Percentiles rank a stretch among this genome's conserved stretches.
Conservation (phyloP, 495 filamentous ascomycete genomes). For the Letharia lupina region DNA sequence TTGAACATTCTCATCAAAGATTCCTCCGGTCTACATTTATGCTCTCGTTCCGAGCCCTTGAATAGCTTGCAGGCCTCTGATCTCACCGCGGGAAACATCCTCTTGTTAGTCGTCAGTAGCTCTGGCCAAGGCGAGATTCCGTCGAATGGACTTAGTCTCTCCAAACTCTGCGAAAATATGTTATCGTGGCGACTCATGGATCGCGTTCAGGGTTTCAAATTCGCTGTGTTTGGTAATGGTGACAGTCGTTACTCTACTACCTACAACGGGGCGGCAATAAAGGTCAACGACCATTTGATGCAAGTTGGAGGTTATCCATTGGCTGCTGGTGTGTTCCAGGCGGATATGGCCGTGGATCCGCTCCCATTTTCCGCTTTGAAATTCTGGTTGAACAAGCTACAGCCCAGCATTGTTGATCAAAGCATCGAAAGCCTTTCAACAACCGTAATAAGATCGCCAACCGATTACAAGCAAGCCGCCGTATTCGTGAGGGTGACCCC, state of each 20-base stretch:
- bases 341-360: constrained; percentile 21
- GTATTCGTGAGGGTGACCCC: neutral
- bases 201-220: constrained; percentile 11
- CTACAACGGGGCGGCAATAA: constrained; percentile 25
- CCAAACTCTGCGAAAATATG: constrained; percentile 2
- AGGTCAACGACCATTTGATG: constrained; percentile 12
- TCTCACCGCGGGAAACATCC: constrained; percentile 15
- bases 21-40: neutral
- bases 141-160: constrained; percentile 20
- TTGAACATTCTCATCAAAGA: constrained; percentile 3
- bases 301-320: constrained; percentile 19
- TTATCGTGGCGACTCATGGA: neutral
- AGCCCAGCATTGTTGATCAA: constrained; percentile 8
- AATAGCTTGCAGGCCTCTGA: constrained; percentile 13
- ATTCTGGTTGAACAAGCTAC: constrained; percentile 22
- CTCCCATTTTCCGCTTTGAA: constrained; percentile 19
- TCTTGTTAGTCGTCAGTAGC: constrained; percentile 23
- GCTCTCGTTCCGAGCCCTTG: constrained; percentile 7
- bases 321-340: constrained; percentile 13
- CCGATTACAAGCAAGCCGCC: neutral
- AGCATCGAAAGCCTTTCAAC: neutral
- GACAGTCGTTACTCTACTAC: constrained; percentile 27
- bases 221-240: constrained; percentile 26
- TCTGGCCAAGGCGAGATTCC: constrained; percentile 26
- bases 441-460: neutral